Evolutionary conservation across 1,139 yeast genomes (phyloP).

Genomic region (Diutina neorugosa): DNA sequence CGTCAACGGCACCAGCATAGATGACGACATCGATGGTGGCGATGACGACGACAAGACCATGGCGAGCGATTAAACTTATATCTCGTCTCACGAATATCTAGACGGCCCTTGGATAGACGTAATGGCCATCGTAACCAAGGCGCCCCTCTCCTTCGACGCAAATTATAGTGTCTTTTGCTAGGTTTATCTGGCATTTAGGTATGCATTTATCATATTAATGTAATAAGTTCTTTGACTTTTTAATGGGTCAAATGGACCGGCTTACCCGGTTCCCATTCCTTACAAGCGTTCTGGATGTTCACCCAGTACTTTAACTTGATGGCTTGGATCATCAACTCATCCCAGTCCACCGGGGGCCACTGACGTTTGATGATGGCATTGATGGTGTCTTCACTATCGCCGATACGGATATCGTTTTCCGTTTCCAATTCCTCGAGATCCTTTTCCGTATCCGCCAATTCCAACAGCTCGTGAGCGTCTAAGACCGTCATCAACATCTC

Average conservation of each 20-base stretch:
- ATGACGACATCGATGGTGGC: conserved; percentile 13
- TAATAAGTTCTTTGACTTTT: not conserved
- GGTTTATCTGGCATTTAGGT: not conserved
- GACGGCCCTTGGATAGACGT: not conserved
- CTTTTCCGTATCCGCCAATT: conserved; percentile 43
- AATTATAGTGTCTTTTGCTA: not conserved
- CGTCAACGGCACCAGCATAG: conserved; percentile 15
- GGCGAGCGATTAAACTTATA: conserved; percentile 23
- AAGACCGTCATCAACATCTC: conserved; percentile 58
- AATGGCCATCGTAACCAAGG: not conserved
- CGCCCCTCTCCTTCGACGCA: not conserved
- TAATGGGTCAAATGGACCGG: conserved; percentile 52
- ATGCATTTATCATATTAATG: not conserved
- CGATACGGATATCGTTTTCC: conserved; percentile 47
- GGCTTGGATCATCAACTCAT: conserved; percentile 51
- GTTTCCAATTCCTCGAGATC: conserved; percentile 42
- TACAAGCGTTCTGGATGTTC: conserved; percentile 60
- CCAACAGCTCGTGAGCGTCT: conserved; percentile 70
- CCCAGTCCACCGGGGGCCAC: conserved; percentile 30
- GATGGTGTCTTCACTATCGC: conserved; percentile 21
- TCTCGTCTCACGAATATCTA: not conserved
- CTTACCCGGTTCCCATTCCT: conserved; percentile 69
- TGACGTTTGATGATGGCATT: conserved; percentile 18
- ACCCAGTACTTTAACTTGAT: conserved; percentile 76
- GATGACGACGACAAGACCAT: conserved; percentile 32